A percentile compares a stretch with the other conserved stretches of the same genome.
These are phyloP conservation scores for Lachnellula occidentalis DNA, from an alignment of 2,329 filamentous ascomycete genomes.

Conservation along the genomic window DNA sequence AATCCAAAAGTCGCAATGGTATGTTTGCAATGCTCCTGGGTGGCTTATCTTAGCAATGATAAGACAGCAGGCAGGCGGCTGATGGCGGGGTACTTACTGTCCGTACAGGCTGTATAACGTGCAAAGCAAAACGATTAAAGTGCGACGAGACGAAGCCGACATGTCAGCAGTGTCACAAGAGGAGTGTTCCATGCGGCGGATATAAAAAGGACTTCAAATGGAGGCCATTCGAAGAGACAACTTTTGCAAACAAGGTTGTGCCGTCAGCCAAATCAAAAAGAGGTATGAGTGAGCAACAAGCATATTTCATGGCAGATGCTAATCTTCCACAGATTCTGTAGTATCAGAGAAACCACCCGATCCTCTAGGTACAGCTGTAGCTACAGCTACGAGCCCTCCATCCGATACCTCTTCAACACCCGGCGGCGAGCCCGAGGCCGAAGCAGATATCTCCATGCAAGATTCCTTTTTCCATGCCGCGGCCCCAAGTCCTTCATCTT, in stretches of 20 bases:
- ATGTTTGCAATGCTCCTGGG: constrained; percentile 31
- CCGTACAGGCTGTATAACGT: constrained; percentile 61
- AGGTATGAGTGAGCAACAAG: constrained; percentile 13
- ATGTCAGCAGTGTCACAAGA: constrained; percentile 60
- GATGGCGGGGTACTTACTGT: constrained; percentile 1
- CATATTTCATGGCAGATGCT: constrained; percentile 4
- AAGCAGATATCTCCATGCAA: constrained; percentile 26
- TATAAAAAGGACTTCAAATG: constrained; percentile 76
- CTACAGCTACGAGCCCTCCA: background rate
- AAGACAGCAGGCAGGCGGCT: constrained; percentile 14
- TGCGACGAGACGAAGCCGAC: constrained; percentile 68
- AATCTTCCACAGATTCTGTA: constrained; percentile 21
- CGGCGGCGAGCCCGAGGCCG: constrained; percentile 11
- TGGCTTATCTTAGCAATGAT: constrained; percentile 25
- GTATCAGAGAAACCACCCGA: constrained; percentile 20
- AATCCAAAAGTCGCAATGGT: constrained; percentile 74
- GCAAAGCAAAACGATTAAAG: constrained; percentile 67
- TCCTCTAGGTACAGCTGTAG: constrained; percentile 5
- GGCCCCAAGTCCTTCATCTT: constrained; percentile 20
- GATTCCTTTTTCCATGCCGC: constrained; percentile 28
- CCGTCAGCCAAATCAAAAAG: constrained; percentile 21
- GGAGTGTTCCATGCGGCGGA: constrained; percentile 61
- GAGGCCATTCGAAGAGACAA: constrained; percentile 63
- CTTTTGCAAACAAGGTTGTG: constrained; percentile 39
- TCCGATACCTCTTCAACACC: constrained; percentile 26